Percentiles rank a stretch among this genome's conserved stretches.
These are phyloP conservation scores for Fusarium drepaniforme DNA, from an alignment of 2,329 filamentous ascomycete genomes.

Conservation along the genomic window DNA sequence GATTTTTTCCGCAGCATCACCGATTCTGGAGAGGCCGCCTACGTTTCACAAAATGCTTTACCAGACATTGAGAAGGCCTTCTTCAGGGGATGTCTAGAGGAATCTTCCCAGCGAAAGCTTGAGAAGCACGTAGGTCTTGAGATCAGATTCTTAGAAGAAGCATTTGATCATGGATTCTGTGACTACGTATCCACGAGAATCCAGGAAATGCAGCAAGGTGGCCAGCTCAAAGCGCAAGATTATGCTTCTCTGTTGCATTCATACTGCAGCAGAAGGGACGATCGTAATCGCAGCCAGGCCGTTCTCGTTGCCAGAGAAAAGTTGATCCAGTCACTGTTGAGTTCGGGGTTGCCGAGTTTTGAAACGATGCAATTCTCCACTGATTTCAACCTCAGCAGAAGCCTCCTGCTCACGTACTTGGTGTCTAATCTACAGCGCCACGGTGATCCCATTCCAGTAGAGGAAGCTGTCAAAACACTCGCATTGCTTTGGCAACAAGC, in stretches of 20 bases:
- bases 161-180: not conserved
- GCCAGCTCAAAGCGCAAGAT: not conserved
- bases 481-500: not conserved
- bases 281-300: rapidly evolving
- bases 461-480: not conserved
- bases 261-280: not conserved
- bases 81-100: not conserved
- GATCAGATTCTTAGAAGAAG: not conserved
- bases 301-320: not conserved
- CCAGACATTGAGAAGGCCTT: not conserved
- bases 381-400: not conserved
- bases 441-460: rapidly evolving
- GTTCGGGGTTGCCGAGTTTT: not conserved
- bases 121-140: not conserved
- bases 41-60: not conserved
- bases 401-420: not conserved
- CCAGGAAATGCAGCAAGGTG: not conserved
- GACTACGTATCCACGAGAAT: not conserved
- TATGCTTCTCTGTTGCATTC: not conserved
- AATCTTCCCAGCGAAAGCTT: too few species aligned
- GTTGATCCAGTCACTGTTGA: not conserved
- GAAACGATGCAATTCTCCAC: not conserved
- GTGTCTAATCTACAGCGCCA: not conserved
- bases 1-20: not conserved
- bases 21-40: not conserved